These are phyloP conservation scores for Hortaea sp. DNA, from an alignment of 2,329 filamentous ascomycete species.

Conservation along the genomic window DNA sequence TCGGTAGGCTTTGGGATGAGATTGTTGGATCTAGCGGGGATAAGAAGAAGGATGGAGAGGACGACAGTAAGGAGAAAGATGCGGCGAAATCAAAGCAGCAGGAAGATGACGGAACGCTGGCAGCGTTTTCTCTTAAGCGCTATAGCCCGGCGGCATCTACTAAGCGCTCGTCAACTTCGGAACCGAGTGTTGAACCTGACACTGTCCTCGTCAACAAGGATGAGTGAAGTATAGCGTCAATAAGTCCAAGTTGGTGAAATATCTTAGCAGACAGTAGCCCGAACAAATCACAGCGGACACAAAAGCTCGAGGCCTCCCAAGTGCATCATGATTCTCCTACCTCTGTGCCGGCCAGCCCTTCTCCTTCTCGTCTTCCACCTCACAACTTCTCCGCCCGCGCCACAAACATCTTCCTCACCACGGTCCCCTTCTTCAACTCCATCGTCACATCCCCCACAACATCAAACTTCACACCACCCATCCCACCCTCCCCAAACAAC, in stretches of 20 bases:
- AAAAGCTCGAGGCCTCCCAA: too few species aligned
- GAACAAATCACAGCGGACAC: too few species aligned
- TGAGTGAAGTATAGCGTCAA: too few species aligned
- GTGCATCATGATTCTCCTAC: too few species aligned
- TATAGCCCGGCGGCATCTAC: too few species aligned
- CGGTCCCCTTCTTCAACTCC: slow-evolving; percentile 16
- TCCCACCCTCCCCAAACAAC: slow-evolving; percentile 18
- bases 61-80: not conserved
- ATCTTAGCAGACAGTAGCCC: too few species aligned
- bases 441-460: slow-evolving; percentile 20
- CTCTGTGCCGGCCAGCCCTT: too few species aligned
- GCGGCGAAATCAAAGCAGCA: not conserved
- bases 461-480: slow-evolving; percentile 22
- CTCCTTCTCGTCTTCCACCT: not conserved
- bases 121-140: not conserved
- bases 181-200: too few species aligned
- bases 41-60: slow-evolving; percentile 6
- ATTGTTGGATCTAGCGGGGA: not conserved
- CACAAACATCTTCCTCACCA: slow-evolving; percentile 22
- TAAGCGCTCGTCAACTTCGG: too few species aligned
- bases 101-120: not conserved
- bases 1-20: slow-evolving; percentile 1
- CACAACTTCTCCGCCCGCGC: slow-evolving; percentile 18
- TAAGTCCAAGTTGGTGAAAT: too few species aligned
- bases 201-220: too few species aligned